Evolutionary conservation across 192 early-diverging fungal genomes (phyloP), one percentile per base, ranked within the genome.

Genomic region (Coemansia sp.): DNA sequence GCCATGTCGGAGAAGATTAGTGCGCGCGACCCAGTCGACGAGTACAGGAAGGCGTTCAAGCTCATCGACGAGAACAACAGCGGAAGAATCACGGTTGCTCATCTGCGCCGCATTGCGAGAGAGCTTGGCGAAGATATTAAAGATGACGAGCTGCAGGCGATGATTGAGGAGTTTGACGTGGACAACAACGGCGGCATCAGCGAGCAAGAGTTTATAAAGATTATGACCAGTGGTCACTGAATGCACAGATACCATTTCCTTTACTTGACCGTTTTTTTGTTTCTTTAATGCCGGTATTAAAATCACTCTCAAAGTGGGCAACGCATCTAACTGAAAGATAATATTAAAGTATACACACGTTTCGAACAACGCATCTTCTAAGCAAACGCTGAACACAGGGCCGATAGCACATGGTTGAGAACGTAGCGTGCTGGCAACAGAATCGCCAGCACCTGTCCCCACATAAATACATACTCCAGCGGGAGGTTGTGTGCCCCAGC

Each of bases 141-240:
- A 35, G 91, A 94, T 30, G 90, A 93, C 8, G 92, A 94, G 71
- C 72, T 94, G 57, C 87, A 91, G 66, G 89, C 90, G 5, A 94
- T 94, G 92, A 90, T 94, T 65, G 91, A 94, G 31, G 92, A 94
- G 84, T 94, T 94, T 87, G 92, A 94, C 68, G 62, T 91, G 76
- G 87, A 90, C 76, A 86, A 90, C 67, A 89, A 94, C 63, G 92
- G 92, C 31, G 89, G 86, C 61, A 94, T 93, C 53, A 91, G 89
- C 78, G 88, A 92, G 58, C 84, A 91, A 63, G 92, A 93, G 75
- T 93, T 93, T 78, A 79, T 93, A 59, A 73, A 77, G 53, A 93
- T 93, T 64, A 93, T 93, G 92, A 89, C 85, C 26, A 88, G 85
- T 33, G 79, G 75, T n/a, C 62, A 70, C 29, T 72, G 59, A 53